Percentiles rank a stretch among this genome's conserved stretches.
These are phyloP conservation scores for Pseudogymnoascus sp. DNA, from an alignment of 2,329 filamentous ascomycete species.

Conservation along the genomic window DNA sequence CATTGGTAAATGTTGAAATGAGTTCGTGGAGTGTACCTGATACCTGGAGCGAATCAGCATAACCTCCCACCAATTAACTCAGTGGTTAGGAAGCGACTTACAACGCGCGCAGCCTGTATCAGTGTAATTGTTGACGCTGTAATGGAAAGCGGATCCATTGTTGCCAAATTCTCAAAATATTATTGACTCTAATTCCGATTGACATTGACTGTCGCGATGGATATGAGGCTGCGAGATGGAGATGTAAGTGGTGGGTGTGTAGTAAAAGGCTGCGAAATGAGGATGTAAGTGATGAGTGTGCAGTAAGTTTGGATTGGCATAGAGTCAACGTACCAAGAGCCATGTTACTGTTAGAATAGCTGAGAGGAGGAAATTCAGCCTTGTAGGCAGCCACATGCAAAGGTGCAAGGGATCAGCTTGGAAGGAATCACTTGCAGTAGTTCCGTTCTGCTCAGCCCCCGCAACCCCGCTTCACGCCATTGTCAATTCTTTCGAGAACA, in stretches of 20 bases:
- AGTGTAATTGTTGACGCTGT: slow-evolving; percentile 11
- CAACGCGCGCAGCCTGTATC: slow-evolving; percentile 9
- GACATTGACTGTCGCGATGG: background rate
- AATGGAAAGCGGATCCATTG: slow-evolving; percentile 13
- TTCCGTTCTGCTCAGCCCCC: no score
- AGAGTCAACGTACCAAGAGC: background rate
- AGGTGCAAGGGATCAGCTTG: background rate
- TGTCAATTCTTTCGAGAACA: no score
- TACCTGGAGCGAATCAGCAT: background rate
- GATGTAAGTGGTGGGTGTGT: background rate
- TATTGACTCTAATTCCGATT: background rate
- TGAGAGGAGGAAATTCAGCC: background rate
- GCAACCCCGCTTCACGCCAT: no score
- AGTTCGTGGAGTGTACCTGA: slow-evolving; percentile 10
- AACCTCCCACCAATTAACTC: background rate
- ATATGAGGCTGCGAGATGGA: background rate
- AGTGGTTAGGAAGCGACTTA: background rate
- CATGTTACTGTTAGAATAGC: background rate
- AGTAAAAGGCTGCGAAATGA: no score
- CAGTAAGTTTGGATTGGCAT: no score
- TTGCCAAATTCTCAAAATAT: background rate
- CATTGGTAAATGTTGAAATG: slow-evolving; percentile 11
- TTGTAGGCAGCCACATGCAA: background rate
- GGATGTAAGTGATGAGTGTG: background rate
- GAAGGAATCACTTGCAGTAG: background rate